These are phyloP conservation scores for Scutellaria baicalensis DNA, from an alignment of 257 asterid species.

Conservation along the genomic window DNA sequence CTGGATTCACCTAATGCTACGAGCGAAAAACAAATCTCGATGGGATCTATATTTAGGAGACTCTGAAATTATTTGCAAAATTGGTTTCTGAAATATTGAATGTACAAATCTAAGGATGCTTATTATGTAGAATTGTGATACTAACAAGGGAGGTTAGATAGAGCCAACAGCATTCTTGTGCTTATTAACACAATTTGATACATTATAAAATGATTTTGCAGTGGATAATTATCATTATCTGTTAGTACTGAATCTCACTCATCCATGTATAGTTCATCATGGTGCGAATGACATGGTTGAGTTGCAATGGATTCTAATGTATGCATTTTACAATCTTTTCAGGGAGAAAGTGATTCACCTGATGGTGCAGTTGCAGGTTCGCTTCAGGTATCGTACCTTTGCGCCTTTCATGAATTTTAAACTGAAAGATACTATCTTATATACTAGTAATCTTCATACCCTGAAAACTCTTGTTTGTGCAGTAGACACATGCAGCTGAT, in stretches of 20 bases:
- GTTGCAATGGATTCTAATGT: neutral
- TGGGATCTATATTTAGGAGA: neutral
- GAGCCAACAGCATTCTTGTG: too few relatives aligned
- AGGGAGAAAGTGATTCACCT: constrained; percentile 92
- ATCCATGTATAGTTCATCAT: neutral
- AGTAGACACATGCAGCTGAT: constrained; percentile 85
- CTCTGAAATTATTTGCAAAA: neutral
- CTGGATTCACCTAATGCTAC: neutral
- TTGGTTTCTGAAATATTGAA: neutral
- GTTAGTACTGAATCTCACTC: neutral
- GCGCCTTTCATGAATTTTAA: neutral
- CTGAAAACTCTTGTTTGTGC: constrained; percentile 26
- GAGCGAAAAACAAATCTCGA: neutral
- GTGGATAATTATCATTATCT: neutral
- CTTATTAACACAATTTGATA: too few relatives aligned
- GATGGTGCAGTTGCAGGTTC: constrained; percentile 68
- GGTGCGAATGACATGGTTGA: neutral
- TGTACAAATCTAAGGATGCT: neutral
- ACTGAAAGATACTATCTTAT: neutral
- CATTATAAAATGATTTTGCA: neutral
- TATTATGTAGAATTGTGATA: neutral
- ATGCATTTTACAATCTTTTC: neutral
- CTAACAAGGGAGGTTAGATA: neutral
- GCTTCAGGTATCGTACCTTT: constrained; percentile 70
- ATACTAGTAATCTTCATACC: neutral